phyloP scores from a whole-genome alignment of 1,139 yeast genomes.

The Pichia sp. region DNA sequence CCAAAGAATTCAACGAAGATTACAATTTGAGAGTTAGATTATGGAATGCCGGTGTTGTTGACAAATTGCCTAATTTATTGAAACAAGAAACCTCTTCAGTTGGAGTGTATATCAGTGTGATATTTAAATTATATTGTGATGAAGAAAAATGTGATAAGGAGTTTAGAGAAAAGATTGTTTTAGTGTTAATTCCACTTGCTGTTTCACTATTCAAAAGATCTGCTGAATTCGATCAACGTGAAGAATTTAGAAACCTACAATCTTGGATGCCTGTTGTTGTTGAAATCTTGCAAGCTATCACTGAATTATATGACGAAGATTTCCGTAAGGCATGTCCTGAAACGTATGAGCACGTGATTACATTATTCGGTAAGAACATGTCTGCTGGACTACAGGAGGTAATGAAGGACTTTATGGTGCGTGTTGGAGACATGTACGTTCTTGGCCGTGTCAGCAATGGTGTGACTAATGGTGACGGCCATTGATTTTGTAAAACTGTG shows the following conservation, averaged over 20 bases:
- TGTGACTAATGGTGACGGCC: too few species aligned
- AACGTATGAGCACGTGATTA: conserved; percentile 63
- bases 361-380: conserved; percentile 61
- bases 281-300: conserved; percentile 76
- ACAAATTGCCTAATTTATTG: conserved; percentile 81
- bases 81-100: conserved; percentile 91
- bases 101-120: conserved; percentile 74
- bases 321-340: conserved; percentile 57
- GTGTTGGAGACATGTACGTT: conserved; percentile 64
- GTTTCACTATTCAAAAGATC: conserved; percentile 64
- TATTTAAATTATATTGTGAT: conserved; percentile 77
- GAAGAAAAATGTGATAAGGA: conserved; percentile 34
- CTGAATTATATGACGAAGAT: conserved; percentile 70
- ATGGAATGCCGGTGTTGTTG: conserved; percentile 90
- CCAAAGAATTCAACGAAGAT: conserved; percentile 82
- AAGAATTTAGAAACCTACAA: conserved; percentile 71
- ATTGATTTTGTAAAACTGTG: too few species aligned
- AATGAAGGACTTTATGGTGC: conserved; percentile 55
- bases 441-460: conserved; percentile 41
- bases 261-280: conserved; percentile 92
- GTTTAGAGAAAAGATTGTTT: conserved; percentile 41
- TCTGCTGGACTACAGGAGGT: conserved; percentile 65
- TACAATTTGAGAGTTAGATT: conserved; percentile 77
- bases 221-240: conserved; percentile 63
- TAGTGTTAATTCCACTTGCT: conserved; percentile 64